phyloP scores from a whole-genome alignment of 1,284 basidiomycete species.

The Ganoderma leucocontextum region DNA sequence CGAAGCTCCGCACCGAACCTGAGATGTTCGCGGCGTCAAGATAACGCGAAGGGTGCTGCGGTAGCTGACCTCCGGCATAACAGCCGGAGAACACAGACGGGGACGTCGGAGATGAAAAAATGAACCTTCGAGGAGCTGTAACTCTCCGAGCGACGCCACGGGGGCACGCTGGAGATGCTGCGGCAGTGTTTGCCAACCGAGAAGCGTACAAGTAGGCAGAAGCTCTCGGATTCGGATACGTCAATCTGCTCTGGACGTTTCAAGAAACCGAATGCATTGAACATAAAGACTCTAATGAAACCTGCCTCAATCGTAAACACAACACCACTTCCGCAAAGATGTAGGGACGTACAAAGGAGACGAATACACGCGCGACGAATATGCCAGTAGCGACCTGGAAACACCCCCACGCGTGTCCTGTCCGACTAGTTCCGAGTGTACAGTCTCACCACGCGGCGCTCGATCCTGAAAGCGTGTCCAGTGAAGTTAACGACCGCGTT shows the following conservation, averaged over 20 bases:
- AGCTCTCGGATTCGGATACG: neutral
- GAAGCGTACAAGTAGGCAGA: neutral
- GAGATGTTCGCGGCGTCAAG: conserved; percentile 1
- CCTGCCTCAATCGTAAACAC: neutral
- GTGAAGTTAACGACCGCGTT: neutral
- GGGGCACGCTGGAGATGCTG: too few relatives aligned
- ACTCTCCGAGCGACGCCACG: neutral
- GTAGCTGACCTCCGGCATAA: neutral
- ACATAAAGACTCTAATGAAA: neutral
- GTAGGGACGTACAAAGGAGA: neutral
- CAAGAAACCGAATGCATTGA: neutral
- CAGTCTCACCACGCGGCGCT: conserved; percentile 14
- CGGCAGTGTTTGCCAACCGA: neutral
- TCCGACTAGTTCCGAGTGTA: conserved; percentile 11
- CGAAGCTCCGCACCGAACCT: neutral
- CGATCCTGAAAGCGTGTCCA: conserved; percentile 12
- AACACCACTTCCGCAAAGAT: neutral
- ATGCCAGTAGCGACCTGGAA: neutral
- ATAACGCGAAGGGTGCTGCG: neutral
- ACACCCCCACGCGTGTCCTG: neutral
- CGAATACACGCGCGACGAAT: neutral
- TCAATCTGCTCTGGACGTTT: neutral
- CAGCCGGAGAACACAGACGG: neutral
- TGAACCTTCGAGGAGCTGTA: neutral
- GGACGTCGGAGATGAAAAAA: neutral